Base-by-base conservation (phyloP, 2,329 filamentous ascomycete genomes). In the Hypoxylon sp. region DNA sequence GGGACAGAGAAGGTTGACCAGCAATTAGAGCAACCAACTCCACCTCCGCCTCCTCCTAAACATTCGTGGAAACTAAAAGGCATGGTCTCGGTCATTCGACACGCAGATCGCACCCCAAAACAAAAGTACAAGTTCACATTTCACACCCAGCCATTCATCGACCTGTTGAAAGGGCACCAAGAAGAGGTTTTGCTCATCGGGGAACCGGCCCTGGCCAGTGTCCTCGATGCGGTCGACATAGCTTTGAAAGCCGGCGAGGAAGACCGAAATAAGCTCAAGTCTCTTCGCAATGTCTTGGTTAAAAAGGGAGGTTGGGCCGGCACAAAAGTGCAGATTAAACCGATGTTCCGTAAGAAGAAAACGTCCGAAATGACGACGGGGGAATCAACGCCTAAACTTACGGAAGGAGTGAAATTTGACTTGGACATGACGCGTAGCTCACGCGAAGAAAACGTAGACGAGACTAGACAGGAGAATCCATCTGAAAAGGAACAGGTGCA, bases 101-200 rank as follows among this genome's bases (percentile, higher is more conserved):
- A 99, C 71, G 95, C 95, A 2, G 94, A 99, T 73, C 88, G 94
- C 48, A 99, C 94, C 1, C 94, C 94, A 2, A 99, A 99, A 74
- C 94, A 99, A 66, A 99, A 99, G 70, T 97, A 97, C 79, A 99
- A 99, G 70, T 99, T 97, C 66, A 99, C 94, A 0, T 97, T 99
- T 64, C 94, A 99, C 67, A 96, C 91, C 0, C 90, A 92, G 57
- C 94, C 94, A 0, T 99, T 99, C 66, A 92, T 99, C 57, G 90
- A 96, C 59, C 79, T 99, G 3, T 82, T 99, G 30, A 96, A 93
- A 68, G 94, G 94, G 0, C 93, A 99, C 65, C 90, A 96, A 65
- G 93, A 97, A 71, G 94, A 99, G 69, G 94, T 99, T 1, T 79
- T 99, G 2, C 81, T 99, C 15, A 94, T 96, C 59, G 93, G 93